Base-by-base conservation (phyloP, 1,284 basidiomycete genomes). In the Cystobasidiaceae sp. region DNA sequence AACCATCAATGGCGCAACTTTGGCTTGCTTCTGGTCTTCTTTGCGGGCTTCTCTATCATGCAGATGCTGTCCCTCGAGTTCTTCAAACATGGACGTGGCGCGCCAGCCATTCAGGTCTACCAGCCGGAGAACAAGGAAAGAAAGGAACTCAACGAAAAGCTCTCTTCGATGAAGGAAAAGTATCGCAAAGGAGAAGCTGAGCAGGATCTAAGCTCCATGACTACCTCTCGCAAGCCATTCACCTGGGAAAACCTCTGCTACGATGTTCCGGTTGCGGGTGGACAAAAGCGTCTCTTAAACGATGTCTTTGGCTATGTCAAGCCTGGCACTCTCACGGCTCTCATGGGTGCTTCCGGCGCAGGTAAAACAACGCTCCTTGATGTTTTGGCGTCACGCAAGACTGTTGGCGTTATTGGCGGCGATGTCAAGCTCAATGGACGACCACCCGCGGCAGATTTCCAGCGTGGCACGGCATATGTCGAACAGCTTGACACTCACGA, bases 401-500 rank as follows among this genome's bases (percentile, higher is more conserved):
- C 74, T 37, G 78, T 79, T 60, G 81, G 81, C 71, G 80, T 82
- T 7, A 77, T 82, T 34, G 72, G 75, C 45, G 77, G 82, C 17
- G 79, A 81, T 34, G 74, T 78, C 13, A 68, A 77, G 39, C 79
- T 80, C 69, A 78, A 89, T 61, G 83, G 82, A 33, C 76, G 79
- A 66, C 75, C 77, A 2, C 76, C 80, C 11, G 79, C 78, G 50
- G 72, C 76, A 48, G 79, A 77, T 64, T 82, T 80, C 75, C 78
- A 80, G 72, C 78, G 82, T 62, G 80, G 80, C 44, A 82, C 81
- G 43, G 82, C 80, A 7, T 82, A 68, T 34, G 72, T 72, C 23
- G 74, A 77, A 64, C 77, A 78, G 63, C 75, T 74, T 65, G 77
- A 78, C 50, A 70, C 75, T 32, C 91, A 93, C 75, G 89, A 91